Base-by-base conservation (phyloP, 2,329 filamentous ascomycete genomes). In the Hymenoscyphus occultus region DNA sequence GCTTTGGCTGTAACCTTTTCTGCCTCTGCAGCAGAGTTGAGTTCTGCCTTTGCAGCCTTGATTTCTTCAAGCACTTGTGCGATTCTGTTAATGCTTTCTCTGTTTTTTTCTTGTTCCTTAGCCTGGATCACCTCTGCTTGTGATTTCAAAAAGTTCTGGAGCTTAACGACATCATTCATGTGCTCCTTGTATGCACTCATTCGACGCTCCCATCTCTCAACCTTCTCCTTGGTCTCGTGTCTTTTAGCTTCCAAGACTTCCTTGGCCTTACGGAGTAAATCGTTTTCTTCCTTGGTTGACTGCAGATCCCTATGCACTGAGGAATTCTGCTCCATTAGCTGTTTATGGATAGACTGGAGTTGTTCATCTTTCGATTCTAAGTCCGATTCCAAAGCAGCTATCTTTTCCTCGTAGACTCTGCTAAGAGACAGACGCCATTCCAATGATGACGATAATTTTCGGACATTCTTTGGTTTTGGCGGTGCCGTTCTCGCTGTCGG, bases 161-260 rank as follows among this genome's bases (percentile, higher is more conserved):
- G 45, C 4, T 54, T 60, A 3, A 72, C 71, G 28, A 77, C 60
- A 28, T 78, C 74, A 60, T 74, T 73, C 39, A 79, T 73, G n/a
- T 76, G 74, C 1, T 71, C 63, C 4, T 66, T 67, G 39, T 80
- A 75, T 12, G 67, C 28, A 68, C 5, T 40, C 42, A 57, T 73
- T 74, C 16, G 69, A 9, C 69, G 39, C 6, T 65, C 65, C 9
- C 75, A 60, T n/a, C 61, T 70, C 13, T 73, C 64, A 14, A 77
- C 54, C 42, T 70, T 68, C 31, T 66, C 45, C 4, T 40, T 72
- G 63, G 63, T 75, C 64, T 32, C 56, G 56, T 5, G 39, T 61
- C 67, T 72, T 10, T 70, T 66, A 1, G 16, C 40, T 40, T 70
- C 64, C 28, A 74, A 57, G 3, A 32, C 13, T 48, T 48, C 56